A percentile compares a stretch with the other conserved stretches of the same genome.
Conservation (phyloP, 345 rosid genomes). For the Clarkia xantiana region DNA sequence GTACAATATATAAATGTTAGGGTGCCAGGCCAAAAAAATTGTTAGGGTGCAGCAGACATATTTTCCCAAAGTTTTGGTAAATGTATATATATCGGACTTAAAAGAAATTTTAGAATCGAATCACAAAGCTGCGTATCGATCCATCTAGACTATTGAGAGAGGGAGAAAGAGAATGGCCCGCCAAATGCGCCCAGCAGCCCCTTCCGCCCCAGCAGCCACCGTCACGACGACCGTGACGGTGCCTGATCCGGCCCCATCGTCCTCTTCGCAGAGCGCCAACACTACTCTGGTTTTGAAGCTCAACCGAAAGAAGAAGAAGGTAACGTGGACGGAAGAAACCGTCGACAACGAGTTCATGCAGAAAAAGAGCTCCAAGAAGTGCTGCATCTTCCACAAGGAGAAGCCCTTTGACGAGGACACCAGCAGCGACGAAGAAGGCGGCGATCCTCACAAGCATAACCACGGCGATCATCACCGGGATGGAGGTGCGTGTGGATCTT, state of each 20-base stretch:
- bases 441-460: slow-evolving; percentile 15
- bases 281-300: slow-evolving; percentile 10
- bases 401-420: slow-evolving; percentile 87
- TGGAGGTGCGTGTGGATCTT: slow-evolving; percentile 8
- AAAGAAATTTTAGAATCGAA: too few species aligned
- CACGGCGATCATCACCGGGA: slow-evolving; percentile 8
- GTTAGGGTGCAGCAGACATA: too few species aligned
- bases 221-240: slow-evolving; percentile 7
- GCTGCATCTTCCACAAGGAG: slow-evolving; percentile 92
- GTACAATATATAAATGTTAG: too few species aligned
- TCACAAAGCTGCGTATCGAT: too few species aligned
- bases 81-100: too few species aligned
- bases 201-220: slow-evolving; percentile 2
- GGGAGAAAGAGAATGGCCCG: slow-evolving; percentile 6
- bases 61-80: too few species aligned
- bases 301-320: slow-evolving; percentile 73
- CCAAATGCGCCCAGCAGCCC: background rate
- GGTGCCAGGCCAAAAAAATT: too few species aligned
- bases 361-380: slow-evolving; percentile 92
- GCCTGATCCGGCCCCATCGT: background rate
- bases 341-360: slow-evolving; percentile 95
- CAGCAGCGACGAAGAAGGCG: slow-evolving; percentile 58
- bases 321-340: slow-evolving; percentile 89
- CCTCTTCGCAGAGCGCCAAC: background rate
- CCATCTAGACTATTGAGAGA: too few species aligned